A percentile compares a stretch with the other conserved stretches of the same genome.
phyloP scores from a whole-genome alignment of 192 early-diverging fungal genomes.

The Mortierella hygrophila region DNA sequence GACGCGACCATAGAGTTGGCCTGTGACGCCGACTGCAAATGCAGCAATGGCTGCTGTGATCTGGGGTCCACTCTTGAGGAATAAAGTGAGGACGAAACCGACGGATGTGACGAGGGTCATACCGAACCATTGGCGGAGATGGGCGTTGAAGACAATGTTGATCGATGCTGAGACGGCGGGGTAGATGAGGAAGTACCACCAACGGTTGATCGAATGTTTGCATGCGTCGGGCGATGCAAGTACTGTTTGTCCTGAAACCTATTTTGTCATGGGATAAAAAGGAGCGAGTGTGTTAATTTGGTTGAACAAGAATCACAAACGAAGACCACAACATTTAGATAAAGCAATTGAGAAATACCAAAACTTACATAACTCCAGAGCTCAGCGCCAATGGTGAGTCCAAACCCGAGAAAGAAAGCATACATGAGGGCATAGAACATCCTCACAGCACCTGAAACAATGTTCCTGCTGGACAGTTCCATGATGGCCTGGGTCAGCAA shows the following conservation, averaged over 20 bases:
- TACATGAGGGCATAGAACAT: slow-evolving; percentile 60
- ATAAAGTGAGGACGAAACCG: slow-evolving; percentile 49
- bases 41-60: slow-evolving; percentile 45
- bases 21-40: slow-evolving; percentile 52
- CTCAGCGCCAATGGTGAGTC: slow-evolving; percentile 48
- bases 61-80: slow-evolving; percentile 36
- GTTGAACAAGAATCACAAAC: too few relatives aligned
- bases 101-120: slow-evolving; percentile 54
- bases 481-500: slow-evolving; percentile 55
- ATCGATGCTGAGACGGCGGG: slow-evolving; percentile 49
- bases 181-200: slow-evolving; percentile 57
- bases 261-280: neutral
- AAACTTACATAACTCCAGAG: slow-evolving; percentile 49
- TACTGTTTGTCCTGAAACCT: slow-evolving; percentile 23
- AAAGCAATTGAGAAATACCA: neutral
- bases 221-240: slow-evolving; percentile 40
- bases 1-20: slow-evolving; percentile 54
- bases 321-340: neutral
- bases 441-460: slow-evolving; percentile 55
- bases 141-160: slow-evolving; percentile 59
- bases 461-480: slow-evolving; percentile 52
- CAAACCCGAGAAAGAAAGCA: slow-evolving; percentile 58
- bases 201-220: slow-evolving; percentile 35
- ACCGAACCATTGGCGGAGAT: slow-evolving; percentile 51
- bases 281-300: neutral